These are phyloP conservation scores for Rhodotorula sp. DNA, from an alignment of 1,284 basidiomycete species.

Conservation along the genomic window DNA sequence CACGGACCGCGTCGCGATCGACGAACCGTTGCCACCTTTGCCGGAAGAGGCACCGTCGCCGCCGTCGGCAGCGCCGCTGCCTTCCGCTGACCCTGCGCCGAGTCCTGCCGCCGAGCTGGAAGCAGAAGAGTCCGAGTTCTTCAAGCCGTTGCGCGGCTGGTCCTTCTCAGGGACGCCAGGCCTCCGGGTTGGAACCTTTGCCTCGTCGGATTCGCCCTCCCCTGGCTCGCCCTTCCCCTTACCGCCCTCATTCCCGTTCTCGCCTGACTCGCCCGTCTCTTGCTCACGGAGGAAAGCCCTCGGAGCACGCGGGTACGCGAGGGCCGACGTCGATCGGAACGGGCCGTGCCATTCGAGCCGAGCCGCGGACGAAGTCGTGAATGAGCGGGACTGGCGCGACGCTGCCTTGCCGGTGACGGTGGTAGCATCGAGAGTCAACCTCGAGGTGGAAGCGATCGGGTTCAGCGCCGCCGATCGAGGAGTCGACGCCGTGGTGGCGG, in stretches of 20 bases:
- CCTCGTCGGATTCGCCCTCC: conserved; percentile 12
- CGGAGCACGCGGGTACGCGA: neutral
- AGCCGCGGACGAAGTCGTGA: neutral
- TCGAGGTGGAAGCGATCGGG: conserved; percentile 6
- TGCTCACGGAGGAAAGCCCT: neutral
- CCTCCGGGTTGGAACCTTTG: conserved; percentile 8
- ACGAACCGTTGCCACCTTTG: conserved; percentile 1
- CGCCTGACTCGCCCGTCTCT: conserved; percentile 13
- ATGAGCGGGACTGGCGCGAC: neutral
- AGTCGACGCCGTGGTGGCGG: neutral
- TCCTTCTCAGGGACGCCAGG: conserved; percentile 14
- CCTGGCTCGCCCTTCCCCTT: neutral
- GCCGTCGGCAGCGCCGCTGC: neutral
- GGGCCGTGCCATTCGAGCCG: neutral
- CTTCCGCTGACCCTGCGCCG: neutral
- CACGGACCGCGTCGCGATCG: conserved; percentile 29
- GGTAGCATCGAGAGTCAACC: neutral
- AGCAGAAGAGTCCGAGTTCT: neutral
- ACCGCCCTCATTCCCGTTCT: conserved; percentile 6
- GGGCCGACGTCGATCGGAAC: conserved; percentile 1
- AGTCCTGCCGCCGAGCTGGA: conserved; percentile 3
- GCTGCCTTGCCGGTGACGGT: neutral
- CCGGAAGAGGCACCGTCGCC: neutral
- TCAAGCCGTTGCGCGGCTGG: conserved; percentile 7
- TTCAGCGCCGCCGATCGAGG: neutral